Evolutionary conservation across 1,139 yeast species (phyloP).

Genomic region (Yamadazyma conglobata): DNA sequence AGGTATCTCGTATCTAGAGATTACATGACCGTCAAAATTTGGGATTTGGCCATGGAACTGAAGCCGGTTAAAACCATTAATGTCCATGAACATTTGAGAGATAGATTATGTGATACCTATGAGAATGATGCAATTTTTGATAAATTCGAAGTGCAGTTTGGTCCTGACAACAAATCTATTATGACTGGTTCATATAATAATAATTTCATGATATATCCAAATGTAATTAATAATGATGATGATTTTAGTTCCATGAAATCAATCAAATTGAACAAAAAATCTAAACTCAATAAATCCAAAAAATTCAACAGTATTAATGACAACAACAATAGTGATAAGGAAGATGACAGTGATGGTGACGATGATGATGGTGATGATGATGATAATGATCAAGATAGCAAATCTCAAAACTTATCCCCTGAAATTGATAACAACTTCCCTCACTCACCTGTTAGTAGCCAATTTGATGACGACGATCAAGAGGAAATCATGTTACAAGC

Average conservation of each 20-base stretch:
- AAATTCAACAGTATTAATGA: constrained; percentile 22
- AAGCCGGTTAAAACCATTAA: constrained; percentile 92
- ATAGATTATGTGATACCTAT: constrained; percentile 91
- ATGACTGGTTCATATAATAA: constrained; percentile 98
- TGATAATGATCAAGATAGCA: constrained; percentile 39
- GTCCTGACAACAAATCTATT: constrained; percentile 88
- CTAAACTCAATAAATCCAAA: constrained; percentile 7
- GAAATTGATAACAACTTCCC: constrained; percentile 22
- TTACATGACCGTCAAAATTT: constrained; percentile 93
- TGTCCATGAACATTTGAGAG: constrained; percentile 93
- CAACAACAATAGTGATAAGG: constrained; percentile 38
- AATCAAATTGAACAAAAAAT: constrained; percentile 18
- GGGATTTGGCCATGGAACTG: constrained; percentile 98
- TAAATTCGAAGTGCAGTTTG: constrained; percentile 93
- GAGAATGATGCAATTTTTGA: constrained; percentile 98
- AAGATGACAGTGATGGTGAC: constrained; percentile 22
- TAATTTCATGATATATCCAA: constrained; percentile 95
- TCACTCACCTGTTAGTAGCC: constrained; percentile 32
- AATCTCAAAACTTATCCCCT: constrained; percentile 25
- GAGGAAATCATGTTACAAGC: constrained; percentile 87
- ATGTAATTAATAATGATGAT: constrained; percentile 44
- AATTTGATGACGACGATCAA: constrained; percentile 51
- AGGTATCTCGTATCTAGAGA: constrained; percentile 93
- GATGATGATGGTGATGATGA: constrained; percentile 45
- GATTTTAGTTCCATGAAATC: constrained; percentile 12